These are phyloP conservation scores for Neurospora intermedia DNA, from an alignment of 495 filamentous ascomycete genomes.

Conservation along the genomic window DNA sequence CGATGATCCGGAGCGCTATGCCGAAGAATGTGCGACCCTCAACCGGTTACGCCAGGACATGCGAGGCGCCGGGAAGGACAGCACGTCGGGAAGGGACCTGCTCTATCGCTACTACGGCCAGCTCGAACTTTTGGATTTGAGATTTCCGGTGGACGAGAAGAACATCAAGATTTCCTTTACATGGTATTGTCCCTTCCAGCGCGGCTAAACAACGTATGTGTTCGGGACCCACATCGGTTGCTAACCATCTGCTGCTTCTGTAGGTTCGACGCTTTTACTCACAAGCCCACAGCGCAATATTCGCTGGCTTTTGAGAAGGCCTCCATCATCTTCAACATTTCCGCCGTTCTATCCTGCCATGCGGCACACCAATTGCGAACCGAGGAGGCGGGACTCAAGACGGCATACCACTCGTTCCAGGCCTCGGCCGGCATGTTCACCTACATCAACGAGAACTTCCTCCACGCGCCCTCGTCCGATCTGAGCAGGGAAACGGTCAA, in stretches of 20 bases:
- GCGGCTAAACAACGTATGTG: background rate
- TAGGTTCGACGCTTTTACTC: conserved; percentile 98
- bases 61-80: conserved; percentile 95
- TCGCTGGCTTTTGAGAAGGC: conserved; percentile 97
- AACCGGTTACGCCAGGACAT: conserved; percentile 98
- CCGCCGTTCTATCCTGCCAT: conserved; percentile 91
- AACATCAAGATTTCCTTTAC: conserved; percentile 99
- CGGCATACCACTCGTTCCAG: conserved; percentile 96
- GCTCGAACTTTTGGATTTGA: conserved; percentile 83
- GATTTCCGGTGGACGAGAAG: conserved; percentile 96
- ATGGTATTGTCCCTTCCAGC: conserved; percentile 49
- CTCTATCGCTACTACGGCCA: conserved; percentile 97
- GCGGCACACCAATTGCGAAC: conserved; percentile 85
- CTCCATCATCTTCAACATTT: conserved; percentile 99
- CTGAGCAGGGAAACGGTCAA: conserved; percentile 91
- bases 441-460: conserved; percentile 98
- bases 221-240: background rate
- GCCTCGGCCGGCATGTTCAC: conserved; percentile 98
- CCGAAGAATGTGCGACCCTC: conserved; percentile 87
- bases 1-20: conserved; percentile 90
- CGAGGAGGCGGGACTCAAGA: conserved; percentile 88
- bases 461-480: conserved; percentile 92
- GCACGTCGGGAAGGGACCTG: conserved; percentile 83
- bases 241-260: conserved; percentile 10
- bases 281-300: conserved; percentile 90